phyloP scores from a whole-genome alignment of 2,329 filamentous ascomycete species.

The Penicillium freii region DNA sequence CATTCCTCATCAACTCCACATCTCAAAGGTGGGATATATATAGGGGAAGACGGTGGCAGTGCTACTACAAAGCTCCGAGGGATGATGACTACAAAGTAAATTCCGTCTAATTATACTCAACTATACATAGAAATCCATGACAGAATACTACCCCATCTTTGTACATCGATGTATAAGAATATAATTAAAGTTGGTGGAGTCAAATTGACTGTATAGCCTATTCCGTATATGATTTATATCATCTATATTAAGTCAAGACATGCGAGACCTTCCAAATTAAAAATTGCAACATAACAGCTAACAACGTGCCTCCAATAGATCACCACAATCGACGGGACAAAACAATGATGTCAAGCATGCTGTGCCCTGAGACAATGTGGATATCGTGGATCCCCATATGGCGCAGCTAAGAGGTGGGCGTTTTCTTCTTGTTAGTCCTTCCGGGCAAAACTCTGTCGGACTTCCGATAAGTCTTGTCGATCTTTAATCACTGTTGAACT shows the following conservation, averaged over 20 bases:
- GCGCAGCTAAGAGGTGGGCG: constrained; percentile 1
- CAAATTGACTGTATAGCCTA: not conserved
- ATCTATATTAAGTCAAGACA: not conserved
- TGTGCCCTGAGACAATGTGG: constrained; percentile 8
- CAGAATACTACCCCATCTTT: no score
- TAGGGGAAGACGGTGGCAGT: not conserved
- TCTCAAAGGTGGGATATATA: not conserved
- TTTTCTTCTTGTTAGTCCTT: not conserved
- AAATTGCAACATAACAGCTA: not conserved
- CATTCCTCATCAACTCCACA: not conserved
- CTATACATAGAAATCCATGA: not conserved
- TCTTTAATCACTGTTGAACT: not conserved
- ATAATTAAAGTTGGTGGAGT: not conserved
- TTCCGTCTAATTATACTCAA: not conserved
- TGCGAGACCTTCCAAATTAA: not conserved
- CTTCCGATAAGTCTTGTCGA: constrained; percentile 1
- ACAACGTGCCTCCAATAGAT: not conserved
- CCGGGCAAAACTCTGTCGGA: not conserved
- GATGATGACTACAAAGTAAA: not conserved
- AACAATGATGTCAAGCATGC: constrained; percentile 1
- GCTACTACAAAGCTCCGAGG: not conserved
- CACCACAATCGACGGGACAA: not conserved
- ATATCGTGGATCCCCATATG: not conserved
- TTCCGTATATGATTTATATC: not conserved
- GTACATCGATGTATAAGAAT: not conserved